phyloP scores from a whole-genome alignment of 768 basidiomycete species.

The Rhizopogon roseolus region DNA sequence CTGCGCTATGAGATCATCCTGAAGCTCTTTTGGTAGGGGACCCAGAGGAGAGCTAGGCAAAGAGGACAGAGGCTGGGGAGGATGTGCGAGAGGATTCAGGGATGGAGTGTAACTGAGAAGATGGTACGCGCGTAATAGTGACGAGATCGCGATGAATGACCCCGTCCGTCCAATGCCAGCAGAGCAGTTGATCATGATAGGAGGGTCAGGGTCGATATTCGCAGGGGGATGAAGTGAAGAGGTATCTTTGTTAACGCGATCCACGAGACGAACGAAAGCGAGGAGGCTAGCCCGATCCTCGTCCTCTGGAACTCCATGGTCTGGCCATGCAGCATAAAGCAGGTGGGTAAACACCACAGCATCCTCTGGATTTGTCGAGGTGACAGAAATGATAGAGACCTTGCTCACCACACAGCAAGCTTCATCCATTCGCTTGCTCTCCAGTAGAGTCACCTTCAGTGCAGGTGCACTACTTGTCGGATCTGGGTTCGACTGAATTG shows the following conservation, averaged over 20 bases:
- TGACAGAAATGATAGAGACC: slow-evolving; percentile 45
- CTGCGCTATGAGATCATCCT: slow-evolving; percentile 55
- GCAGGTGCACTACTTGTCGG: slow-evolving; percentile 33
- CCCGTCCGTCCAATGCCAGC: slow-evolving; percentile 88
- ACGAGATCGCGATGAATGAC: slow-evolving; percentile 76
- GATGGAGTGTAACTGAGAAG: slow-evolving; percentile 32
- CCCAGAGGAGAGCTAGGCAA: slow-evolving; percentile 54
- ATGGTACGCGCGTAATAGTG: slow-evolving; percentile 61
- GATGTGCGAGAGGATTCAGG: slow-evolving; percentile 21
- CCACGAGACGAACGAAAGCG: slow-evolving; percentile 60
- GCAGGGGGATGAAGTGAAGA: slow-evolving; percentile 20
- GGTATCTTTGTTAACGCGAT: slow-evolving; percentile 50
- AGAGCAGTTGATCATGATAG: slow-evolving; percentile 78
- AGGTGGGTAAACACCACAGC: slow-evolving; percentile 62
- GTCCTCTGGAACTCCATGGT: slow-evolving; percentile 71
- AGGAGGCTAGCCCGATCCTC: slow-evolving; percentile 58
- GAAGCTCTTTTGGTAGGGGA: slow-evolving; percentile 41
- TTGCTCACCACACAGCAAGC: slow-evolving; percentile 61
- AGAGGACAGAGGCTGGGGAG: slow-evolving; percentile 19
- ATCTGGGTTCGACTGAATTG: slow-evolving; percentile 42
- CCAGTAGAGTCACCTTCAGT: slow-evolving; percentile 55
- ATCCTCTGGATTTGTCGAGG: slow-evolving; percentile 17
- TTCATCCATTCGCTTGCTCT: slow-evolving; percentile 40
- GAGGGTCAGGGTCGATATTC: slow-evolving; percentile 55
- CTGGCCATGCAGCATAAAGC: slow-evolving; percentile 77